Percentiles rank a stretch among this genome's conserved stretches.
Evolutionary conservation across 805 yeast species (phyloP).

Genomic region (Kazachstania bromeliacearum): DNA sequence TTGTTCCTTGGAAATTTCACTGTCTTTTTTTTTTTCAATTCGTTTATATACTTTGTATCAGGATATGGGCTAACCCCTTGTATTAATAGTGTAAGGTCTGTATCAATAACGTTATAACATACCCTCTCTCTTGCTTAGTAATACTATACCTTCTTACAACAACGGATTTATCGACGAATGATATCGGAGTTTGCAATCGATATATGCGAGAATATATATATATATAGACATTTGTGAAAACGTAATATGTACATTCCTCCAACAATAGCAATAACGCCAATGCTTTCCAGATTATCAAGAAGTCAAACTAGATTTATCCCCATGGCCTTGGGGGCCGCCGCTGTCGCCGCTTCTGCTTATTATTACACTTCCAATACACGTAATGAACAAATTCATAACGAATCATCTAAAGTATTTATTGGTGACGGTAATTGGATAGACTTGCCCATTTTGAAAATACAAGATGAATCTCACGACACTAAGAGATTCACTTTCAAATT

Average conservation of each 20-base stretch:
- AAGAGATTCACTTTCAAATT: slow-evolving; percentile 63
- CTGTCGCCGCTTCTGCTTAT: slow-evolving; percentile 25
- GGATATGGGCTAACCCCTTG: too few species aligned
- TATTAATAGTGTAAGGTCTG: too few species aligned
- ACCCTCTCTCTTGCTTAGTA: too few species aligned
- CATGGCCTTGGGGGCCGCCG: slow-evolving; percentile 38
- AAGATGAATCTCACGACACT: slow-evolving; percentile 50
- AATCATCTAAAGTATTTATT: slow-evolving; percentile 37
- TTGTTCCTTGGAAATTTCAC: too few species aligned
- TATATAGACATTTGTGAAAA: too few species aligned
- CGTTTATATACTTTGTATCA: too few species aligned
- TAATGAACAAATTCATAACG: slow-evolving; percentile 24
- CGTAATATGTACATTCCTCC: neutral
- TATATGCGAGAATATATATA: too few species aligned
- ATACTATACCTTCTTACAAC: too few species aligned
- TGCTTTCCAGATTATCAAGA: slow-evolving; percentile 21
- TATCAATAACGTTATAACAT: too few species aligned
- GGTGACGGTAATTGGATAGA: slow-evolving; percentile 68
- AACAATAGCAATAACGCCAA: slow-evolving; percentile 2
- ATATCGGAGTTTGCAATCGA: too few species aligned
- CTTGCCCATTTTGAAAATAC: slow-evolving; percentile 39
- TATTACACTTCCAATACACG: neutral
- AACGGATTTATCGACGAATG: too few species aligned
- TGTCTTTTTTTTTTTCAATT: too few species aligned
- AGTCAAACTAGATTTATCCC: slow-evolving; percentile 25